A percentile compares a stretch with the other conserved stretches of the same genome.
Evolutionary conservation across 2,329 filamentous ascomycete genomes (phyloP).

Genomic region (Myriosclerotinia duriaeana): DNA sequence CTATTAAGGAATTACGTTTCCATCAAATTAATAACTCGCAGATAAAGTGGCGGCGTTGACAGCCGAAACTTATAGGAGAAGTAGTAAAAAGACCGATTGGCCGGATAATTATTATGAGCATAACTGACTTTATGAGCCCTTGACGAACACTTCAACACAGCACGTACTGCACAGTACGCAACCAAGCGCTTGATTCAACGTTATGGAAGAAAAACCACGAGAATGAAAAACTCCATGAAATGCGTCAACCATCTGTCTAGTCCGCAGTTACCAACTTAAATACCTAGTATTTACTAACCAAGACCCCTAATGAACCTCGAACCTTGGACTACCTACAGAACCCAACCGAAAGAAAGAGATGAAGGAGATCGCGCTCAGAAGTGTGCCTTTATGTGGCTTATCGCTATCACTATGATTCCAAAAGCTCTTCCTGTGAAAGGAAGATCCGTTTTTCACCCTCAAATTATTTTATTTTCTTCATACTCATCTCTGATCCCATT

Average conservation of each 20-base stretch:
- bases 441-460: background rate
- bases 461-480: conserved; percentile 2
- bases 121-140: too few species aligned
- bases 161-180: too few species aligned
- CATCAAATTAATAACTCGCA: too few species aligned
- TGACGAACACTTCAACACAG: too few species aligned
- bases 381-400: background rate
- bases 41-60: too few species aligned
- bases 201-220: background rate
- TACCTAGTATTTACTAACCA: background rate
- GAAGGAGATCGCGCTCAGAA: conserved; percentile 4
- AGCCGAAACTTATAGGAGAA: too few species aligned
- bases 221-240: background rate
- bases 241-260: background rate
- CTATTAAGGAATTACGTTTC: too few species aligned
- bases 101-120: too few species aligned
- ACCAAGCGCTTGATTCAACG: too few species aligned
- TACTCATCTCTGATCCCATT: background rate
- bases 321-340: too few species aligned
- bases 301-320: background rate
- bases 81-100: too few species aligned
- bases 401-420: background rate
- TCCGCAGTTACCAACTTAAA: background rate
- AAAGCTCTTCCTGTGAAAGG: background rate
- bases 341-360: background rate